phyloP scores from a whole-genome alignment of 208 protist species.

The Leishmania braziliensis region DNA sequence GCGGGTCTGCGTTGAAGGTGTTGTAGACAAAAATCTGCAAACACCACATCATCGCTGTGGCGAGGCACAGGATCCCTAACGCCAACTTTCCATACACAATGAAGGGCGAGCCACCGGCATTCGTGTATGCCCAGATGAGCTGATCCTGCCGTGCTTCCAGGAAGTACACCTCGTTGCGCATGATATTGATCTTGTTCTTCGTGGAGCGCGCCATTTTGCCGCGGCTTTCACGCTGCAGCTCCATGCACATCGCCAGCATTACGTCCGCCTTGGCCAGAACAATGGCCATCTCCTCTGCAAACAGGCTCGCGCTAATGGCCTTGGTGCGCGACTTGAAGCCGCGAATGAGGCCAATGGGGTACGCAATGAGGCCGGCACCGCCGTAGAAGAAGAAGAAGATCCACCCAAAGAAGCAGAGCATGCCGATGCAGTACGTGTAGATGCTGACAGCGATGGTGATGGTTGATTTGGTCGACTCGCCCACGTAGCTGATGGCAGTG shows the following conservation, averaged over 20 bases:
- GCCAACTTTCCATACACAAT: slow-evolving; percentile 61
- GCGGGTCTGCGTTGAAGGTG: slow-evolving; percentile 69
- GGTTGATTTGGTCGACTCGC: slow-evolving; percentile 18
- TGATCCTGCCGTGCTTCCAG: slow-evolving; percentile 84
- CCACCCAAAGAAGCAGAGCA: slow-evolving; percentile 86
- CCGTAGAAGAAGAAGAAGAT: slow-evolving; percentile 94
- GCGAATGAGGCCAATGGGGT: slow-evolving; percentile 73
- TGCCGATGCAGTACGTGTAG: slow-evolving; percentile 82
- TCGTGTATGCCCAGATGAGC: slow-evolving; percentile 78
- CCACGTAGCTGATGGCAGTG: slow-evolving; percentile 15
- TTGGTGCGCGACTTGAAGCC: slow-evolving; percentile 59
- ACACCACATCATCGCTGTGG: slow-evolving; percentile 78
- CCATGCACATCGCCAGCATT: slow-evolving; percentile 67
- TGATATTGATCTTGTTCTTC: slow-evolving; percentile 69
- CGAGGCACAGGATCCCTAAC: slow-evolving; percentile 59
- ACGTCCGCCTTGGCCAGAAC: slow-evolving; percentile 79
- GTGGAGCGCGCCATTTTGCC: slow-evolving; percentile 36
- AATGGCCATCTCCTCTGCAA: slow-evolving; percentile 76
- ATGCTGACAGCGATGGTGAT: slow-evolving; percentile 58
- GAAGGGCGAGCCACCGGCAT: slow-evolving; percentile 72
- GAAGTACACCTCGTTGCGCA: slow-evolving; percentile 86
- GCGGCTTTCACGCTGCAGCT: slow-evolving; percentile 47
- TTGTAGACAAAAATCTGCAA: slow-evolving; percentile 91
- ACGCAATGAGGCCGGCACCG: slow-evolving; percentile 89
- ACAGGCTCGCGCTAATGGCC: slow-evolving; percentile 51